Percentiles rank a stretch among this genome's conserved stretches.
Conservation (phyloP, 2,329 filamentous ascomycete genomes). For the Paramyrothecium sp. region DNA sequence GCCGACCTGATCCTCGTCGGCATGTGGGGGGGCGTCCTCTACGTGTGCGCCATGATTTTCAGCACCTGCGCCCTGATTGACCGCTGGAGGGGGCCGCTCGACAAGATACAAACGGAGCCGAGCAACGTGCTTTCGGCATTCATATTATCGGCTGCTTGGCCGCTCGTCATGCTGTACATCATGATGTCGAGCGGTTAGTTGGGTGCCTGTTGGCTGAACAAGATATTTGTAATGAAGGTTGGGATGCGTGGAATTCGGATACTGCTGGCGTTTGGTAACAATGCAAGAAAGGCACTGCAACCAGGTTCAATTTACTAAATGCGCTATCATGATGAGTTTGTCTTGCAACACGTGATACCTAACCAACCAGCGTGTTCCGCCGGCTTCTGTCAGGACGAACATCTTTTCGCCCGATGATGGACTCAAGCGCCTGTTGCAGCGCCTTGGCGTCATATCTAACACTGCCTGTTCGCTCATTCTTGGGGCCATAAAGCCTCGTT, state of each 20-base stretch:
- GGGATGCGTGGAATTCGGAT: too few species aligned
- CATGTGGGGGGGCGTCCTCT: conserved; percentile 32
- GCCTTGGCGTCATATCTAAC: conserved; percentile 74
- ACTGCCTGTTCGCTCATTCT: conserved; percentile 36
- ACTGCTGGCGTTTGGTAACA: too few species aligned
- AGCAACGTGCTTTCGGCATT: conserved; percentile 27
- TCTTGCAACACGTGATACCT: conserved; percentile 1
- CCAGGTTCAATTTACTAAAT: too few species aligned
- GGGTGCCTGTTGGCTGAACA: not conserved
- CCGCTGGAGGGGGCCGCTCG: conserved; percentile 38
- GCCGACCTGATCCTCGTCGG: conserved; percentile 29
- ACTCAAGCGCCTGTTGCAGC: conserved; percentile 72
- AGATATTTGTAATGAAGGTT: not conserved
- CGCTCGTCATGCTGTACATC: conserved; percentile 32
- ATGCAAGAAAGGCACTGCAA: too few species aligned
- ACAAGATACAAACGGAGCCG: conserved; percentile 25
- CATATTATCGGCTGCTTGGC: conserved; percentile 33
- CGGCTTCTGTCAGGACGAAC: conserved; percentile 34
- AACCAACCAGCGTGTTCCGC: conserved; percentile 42
- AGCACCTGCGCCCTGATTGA: conserved; percentile 38
- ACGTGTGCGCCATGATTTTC: conserved; percentile 39
- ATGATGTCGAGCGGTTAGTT: conserved; percentile 12
- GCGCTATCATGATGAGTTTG: too few species aligned
- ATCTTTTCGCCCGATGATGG: conserved; percentile 64
- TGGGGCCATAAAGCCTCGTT: conserved; percentile 73